Evolutionary conservation across 1,139 yeast species (phyloP), one percentile per base, ranked within the genome.

Genomic region (Protomyces lactucae-debilis): DNA sequence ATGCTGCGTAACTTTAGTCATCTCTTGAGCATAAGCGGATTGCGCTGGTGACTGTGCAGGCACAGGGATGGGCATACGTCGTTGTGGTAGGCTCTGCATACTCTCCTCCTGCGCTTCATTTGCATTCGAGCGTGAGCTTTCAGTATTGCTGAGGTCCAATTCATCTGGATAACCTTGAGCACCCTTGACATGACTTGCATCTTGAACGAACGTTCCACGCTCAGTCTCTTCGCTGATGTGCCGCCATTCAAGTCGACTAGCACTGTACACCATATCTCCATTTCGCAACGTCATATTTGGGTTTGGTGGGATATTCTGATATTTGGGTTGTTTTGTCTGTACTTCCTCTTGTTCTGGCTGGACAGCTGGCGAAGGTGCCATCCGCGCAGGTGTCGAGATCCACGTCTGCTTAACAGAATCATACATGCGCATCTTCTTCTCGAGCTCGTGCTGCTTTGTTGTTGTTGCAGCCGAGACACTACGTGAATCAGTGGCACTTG

Each of bases 221-320:
- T 35, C 63, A 2, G 16, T 21, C 8, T 35, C 45, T 14, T 48
- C 51, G 14, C 52, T 45, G 48, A 51, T 36, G 21, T 57, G 55
- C 52, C 46, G 25, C 63, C 63, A 59, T 21, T 51, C 53, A n/a
- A 37, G 52, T 12, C 52, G 32, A 21, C 53, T 59, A 12, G 52
- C 21, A 23, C 53, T 52, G 57, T 52, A 52, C 14, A 59, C 54
- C 63, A 59, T 59, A 39, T 59, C 52, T 2, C 63, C 63, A 35
- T 59, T 55, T 3, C 63, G 52, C 40, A 59, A 10, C 2, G 57
- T 59, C 53, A 52, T 40, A 43, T 52, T 23, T 8, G 63, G 52
- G 18, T 46, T 25, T n/a, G 63, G 63, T 35, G 63, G 63, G 18
- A 59, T 52, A 36, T 59, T 59, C 52, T 52, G 53, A 36, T 52